Evolutionary conservation across 2,329 filamentous ascomycete species (phyloP).

Genomic region (Exserohilum turcica): DNA sequence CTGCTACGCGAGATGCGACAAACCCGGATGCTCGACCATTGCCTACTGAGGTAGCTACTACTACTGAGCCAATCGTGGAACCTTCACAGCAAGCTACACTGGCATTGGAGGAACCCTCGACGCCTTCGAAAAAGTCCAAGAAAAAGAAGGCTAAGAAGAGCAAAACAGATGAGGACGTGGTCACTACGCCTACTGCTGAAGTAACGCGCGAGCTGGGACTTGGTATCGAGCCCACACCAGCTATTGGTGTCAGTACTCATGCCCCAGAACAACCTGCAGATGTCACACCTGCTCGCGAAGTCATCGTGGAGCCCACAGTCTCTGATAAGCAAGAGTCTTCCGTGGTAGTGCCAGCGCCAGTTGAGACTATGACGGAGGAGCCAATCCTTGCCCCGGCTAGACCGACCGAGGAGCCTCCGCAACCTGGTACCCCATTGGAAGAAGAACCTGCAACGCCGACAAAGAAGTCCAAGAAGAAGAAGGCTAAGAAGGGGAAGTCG

Average conservation of each 20-base stretch:
- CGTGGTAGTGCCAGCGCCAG: background rate
- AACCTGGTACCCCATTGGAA: constrained; percentile 6
- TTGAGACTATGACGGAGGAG: background rate
- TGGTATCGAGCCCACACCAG: background rate
- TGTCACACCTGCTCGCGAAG: background rate
- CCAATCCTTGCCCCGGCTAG: background rate
- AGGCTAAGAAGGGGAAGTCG: constrained; percentile 19
- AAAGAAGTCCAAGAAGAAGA: constrained; percentile 53
- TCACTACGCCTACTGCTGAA: background rate
- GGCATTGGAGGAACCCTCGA: constrained; percentile 3
- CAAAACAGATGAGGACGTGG: constrained; percentile 7
- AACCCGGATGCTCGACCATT: background rate
- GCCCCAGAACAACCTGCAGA: background rate
- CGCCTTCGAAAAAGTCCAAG: constrained; percentile 49
- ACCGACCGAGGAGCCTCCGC: constrained; percentile 6
- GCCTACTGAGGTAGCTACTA: background rate
- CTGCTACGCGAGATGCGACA: constrained; percentile 4
- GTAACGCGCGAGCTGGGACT: background rate
- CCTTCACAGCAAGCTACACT: background rate
- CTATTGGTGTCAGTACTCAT: background rate
- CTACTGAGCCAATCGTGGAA: constrained; percentile 6
- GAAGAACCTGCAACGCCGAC: constrained; percentile 33
- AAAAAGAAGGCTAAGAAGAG: constrained; percentile 44
- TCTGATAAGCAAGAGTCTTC: background rate
- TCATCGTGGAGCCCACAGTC: background rate